Percentiles rank a stretch among this genome's conserved stretches.
Evolutionary conservation across 192 early-diverging fungal genomes (phyloP).

Genomic region (Mortierella antarctica): DNA sequence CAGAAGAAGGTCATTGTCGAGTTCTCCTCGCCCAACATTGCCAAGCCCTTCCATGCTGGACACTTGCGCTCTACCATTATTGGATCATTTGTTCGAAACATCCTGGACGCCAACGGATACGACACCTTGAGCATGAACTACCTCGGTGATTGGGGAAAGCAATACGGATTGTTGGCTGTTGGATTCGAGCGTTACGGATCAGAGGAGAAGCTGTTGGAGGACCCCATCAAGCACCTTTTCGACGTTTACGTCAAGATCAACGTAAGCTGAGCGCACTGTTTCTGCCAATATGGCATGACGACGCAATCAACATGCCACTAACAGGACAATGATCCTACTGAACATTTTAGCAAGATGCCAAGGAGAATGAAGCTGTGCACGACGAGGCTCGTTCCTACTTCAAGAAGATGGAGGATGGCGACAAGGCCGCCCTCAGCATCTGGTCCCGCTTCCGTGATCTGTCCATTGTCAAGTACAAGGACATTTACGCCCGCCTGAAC

Average conservation of each 20-base stretch:
- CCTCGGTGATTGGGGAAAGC: conserved; percentile 99
- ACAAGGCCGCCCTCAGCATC: conserved; percentile 78
- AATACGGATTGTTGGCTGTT: conserved; percentile 95
- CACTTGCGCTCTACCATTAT: conserved; percentile 99
- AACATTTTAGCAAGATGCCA: conserved; percentile 66
- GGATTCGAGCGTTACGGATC: conserved; percentile 86
- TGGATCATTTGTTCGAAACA: conserved; percentile 90
- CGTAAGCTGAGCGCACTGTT: conserved; percentile 52
- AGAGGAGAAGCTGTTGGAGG: conserved; percentile 78
- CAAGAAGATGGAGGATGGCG: conserved; percentile 94
- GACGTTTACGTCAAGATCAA: conserved; percentile 95
- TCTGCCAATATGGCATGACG: neutral
- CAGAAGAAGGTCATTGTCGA: conserved; percentile 91
- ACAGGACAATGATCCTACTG: neutral
- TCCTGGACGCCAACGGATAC: conserved; percentile 87
- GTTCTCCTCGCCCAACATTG: conserved; percentile 97
- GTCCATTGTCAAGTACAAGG: conserved; percentile 91
- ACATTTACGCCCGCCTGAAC: conserved; percentile 90
- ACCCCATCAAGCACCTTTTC: conserved; percentile 93
- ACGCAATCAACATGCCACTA: neutral
- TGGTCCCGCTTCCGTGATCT: conserved; percentile 92
- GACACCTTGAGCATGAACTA: conserved; percentile 97
- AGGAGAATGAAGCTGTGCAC: conserved; percentile 73
- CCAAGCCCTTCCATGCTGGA: conserved; percentile 98
- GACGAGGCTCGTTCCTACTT: conserved; percentile 93